Base-by-base conservation (phyloP, 495 filamentous ascomycete genomes). In the Trichoderma erinaceum region DNA sequence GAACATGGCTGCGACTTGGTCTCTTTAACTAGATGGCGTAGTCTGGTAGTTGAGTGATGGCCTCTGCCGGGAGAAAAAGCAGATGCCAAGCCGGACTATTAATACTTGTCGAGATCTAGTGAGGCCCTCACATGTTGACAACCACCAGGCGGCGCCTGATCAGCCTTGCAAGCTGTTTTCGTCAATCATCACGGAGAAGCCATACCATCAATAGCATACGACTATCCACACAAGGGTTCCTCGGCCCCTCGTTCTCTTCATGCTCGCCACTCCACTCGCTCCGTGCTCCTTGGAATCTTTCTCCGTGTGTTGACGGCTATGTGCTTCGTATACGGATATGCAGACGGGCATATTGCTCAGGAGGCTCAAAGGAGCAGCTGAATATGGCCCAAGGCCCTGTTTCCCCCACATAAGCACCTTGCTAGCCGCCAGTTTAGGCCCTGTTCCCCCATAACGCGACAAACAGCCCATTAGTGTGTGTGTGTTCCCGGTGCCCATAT, bases 1-100 rank as follows among this genome's bases (percentile, higher is more conserved):
- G 56, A 61, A 8, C 56, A 61, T 61, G 56, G 56, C 56, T 61
- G 56, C 56, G 56, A 25, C 16, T 61, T 11, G 12, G 23, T 32
- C 13, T 61, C 56, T 61, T 18, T 61, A 2, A 48, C 15, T 15
- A 27, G 27, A 29, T 11, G 23, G 23, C 21, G 13, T 52, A 23
- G n/a, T 61, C 25, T 25, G 50, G 50, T 16, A 15, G 56, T 32
- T 61, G 56, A 61, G 18, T 8, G 21, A 52, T 21, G 48, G 21
- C 11, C n/a, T 52, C 48, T 7, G 48, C 48, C 48, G 18, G 25
- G 43, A 32, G 10, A 21, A 61, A 13, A 13, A 32, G 12, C 5
- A 61, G 56, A 61, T 32, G 23, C 56, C 56, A 27, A 52, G 56
- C 56, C 56, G 12, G 56, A 23, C 50, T 61, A 61, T 61, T 61